Conservation (phyloP, 805 yeast genomes). For the Sugiyamaella marilandica region DNA sequence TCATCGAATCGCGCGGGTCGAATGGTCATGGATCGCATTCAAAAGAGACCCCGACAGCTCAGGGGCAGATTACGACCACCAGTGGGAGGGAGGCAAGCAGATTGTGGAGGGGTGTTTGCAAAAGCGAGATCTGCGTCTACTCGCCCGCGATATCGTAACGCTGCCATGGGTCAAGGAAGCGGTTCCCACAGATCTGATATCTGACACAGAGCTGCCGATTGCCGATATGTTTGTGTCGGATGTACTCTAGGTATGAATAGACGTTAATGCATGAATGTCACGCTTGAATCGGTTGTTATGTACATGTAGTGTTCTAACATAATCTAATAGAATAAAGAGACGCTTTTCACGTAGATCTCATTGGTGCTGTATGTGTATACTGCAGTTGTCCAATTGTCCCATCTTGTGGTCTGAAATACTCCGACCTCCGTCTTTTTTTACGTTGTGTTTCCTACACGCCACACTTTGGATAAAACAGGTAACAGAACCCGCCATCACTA, state of each 20-base stretch:
- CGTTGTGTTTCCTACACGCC: too few relatives aligned
- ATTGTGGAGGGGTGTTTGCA: conserved; percentile 49
- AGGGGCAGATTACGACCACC: conserved; percentile 16
- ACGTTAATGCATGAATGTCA: not conserved
- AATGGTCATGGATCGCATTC: conserved; percentile 77
- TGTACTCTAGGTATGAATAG: not conserved
- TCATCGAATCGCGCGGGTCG: conserved; percentile 86
- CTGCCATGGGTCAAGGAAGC: conserved; percentile 21
- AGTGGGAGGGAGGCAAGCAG: conserved; percentile 45
- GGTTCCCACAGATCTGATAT: not conserved
- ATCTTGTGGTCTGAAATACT: too few relatives aligned
- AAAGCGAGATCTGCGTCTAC: conserved; percentile 44
- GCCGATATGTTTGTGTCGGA: conserved; percentile 2
- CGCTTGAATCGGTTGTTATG: not conserved
- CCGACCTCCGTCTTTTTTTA: too few relatives aligned
- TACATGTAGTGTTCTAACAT: not conserved
- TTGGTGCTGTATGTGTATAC: too few relatives aligned
- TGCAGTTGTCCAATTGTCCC: too few relatives aligned
- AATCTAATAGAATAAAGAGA: not conserved
- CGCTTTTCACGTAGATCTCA: not conserved
- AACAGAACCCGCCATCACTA: too few relatives aligned
- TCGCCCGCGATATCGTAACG: conserved; percentile 23
- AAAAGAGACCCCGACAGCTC: conserved; percentile 32
- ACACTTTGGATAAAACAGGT: too few relatives aligned
- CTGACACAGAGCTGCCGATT: conserved; percentile 1